phyloP scores from a whole-genome alignment of 179 eudicot species.

The Spinacia oleracea region DNA sequence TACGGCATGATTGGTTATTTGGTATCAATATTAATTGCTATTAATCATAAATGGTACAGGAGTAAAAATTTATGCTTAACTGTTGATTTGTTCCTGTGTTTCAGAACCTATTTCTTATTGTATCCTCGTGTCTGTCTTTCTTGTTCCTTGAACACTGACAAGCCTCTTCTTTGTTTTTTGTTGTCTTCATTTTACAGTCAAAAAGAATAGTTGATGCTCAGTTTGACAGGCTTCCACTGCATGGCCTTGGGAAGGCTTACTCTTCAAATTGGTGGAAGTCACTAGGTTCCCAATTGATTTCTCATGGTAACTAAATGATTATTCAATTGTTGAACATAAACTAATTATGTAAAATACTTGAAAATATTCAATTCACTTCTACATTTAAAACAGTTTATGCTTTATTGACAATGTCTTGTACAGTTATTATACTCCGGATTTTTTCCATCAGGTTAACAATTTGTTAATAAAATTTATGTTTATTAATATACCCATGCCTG shows the following conservation, averaged over 20 bases:
- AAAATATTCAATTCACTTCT: neutral
- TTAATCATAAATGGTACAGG: neutral
- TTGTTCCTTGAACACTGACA: constrained; percentile 13
- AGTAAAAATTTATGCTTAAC: neutral
- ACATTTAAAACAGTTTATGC: neutral
- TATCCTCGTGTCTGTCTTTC: constrained; percentile 19
- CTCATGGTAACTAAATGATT: constrained; percentile 48
- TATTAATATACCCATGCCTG: neutral
- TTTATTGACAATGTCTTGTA: neutral
- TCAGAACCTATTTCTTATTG: neutral
- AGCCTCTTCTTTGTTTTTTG: neutral
- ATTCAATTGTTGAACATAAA: neutral
- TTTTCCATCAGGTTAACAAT: neutral
- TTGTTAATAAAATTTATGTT: neutral
- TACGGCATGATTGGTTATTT: no score
- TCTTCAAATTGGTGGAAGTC: constrained; percentile 90
- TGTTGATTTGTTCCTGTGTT: neutral
- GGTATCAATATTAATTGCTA: neutral
- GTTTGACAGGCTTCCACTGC: constrained; percentile 76
- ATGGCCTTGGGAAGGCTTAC: constrained; percentile 80
- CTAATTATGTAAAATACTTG: neutral
- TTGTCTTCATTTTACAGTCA: constrained; percentile 43
- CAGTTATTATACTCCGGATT: neutral
- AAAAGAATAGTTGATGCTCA: constrained; percentile 66
- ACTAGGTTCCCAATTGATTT: constrained; percentile 59